Base-by-base conservation (phyloP, 129 eudicot genomes). In the Scalesia atractyloides region DNA sequence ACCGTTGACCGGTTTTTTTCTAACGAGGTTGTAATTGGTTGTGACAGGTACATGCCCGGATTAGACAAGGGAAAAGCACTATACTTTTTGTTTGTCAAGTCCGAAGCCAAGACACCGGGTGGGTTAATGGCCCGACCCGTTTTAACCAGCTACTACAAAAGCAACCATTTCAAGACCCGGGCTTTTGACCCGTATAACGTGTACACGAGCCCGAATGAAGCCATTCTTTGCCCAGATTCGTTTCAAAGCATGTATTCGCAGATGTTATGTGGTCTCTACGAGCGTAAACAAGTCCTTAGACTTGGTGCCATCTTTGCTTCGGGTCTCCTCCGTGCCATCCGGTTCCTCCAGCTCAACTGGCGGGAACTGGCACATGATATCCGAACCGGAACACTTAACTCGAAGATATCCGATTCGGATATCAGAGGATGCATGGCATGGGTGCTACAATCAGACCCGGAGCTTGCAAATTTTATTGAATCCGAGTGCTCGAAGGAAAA, bases 331-430 rank as follows among this genome's bases (percentile, higher is more conserved):
- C 98, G 98, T 11, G 98, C 98, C 84, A 89, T 92, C 79, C 86
- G 96, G 44, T 92, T 92, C 74, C 96, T 92, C 82, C 98, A 92
- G 82, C 96, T 89, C 48, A 85, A 92, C 52, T 92, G 98, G 98
- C 73, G 10, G 12, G 75, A 87, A 57, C 77, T 92, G 16, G 78
- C 88, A 2, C 71, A 79, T 1, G 98, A 92, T 51, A 92, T 92
- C 76, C 85, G 90, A 26, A 77, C 86, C 68, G 98, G 98, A 50
- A 70, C 82, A 2, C 86, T 92, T 2, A 78, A 81, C 84, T 12
- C 77, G 26, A 83, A 82, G 37, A 72, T 92, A 2, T 80, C 82
- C 30, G 89, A 87, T 79, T 81, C 88, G 6, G 49, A 79, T 5
- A 69, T 92, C 78, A 69, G 77, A 0, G 59, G 61, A 0, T 69